Evolutionary conservation across 2,329 filamentous ascomycete genomes (phyloP), one percentile per base, ranked within the genome.

Genomic region (Graphilbum ipis-grandicollis): DNA sequence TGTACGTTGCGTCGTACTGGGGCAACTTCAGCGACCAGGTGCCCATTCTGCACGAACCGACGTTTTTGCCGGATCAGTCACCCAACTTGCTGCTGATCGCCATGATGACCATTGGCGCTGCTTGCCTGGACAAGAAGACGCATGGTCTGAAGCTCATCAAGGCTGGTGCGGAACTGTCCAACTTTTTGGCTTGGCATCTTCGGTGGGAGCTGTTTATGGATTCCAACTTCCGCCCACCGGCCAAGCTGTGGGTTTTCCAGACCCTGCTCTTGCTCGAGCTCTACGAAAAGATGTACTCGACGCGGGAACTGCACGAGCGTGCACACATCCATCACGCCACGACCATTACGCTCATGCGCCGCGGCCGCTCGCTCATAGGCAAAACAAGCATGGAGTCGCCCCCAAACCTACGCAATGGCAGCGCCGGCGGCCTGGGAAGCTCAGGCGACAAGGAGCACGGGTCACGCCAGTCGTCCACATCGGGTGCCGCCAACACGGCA

Each of bases 241-340:
- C 88, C 9, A 93, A 93, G 56, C 60, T 98, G 8, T 98, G 88
- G 88, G 74, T 93, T 0, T 96, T 96, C 58, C 90, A 96, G 53
- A 78, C 88, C 1, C 60, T 96, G 36, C 63, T 96, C 5, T 66
- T 96, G 5, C 66, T 96, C 12, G 90, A 98, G 53, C 62, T 93
- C 1, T 96, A 93, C 49, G 90, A 98, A 59, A 98, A 98, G 64
- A 90, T 93, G 80, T 96, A 88, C 54, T 90, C 85, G 29, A 93
- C 88, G 1, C 71, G 86, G 44, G 78, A 83, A 40, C 63, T 96
- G 23, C 90, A 98, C 55, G 90, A 98, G 56, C 71, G 90, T 45
- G 88, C 88, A 1, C 88, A 96, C 48, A 93, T 96, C 33, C 88
- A 96, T 50, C 90, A 98, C 52, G 88, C 88, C 13, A 94, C 88